These are phyloP conservation scores for Coniferiporia sulphurascens DNA, from an alignment of 1,284 basidiomycete species.

Conservation along the genomic window DNA sequence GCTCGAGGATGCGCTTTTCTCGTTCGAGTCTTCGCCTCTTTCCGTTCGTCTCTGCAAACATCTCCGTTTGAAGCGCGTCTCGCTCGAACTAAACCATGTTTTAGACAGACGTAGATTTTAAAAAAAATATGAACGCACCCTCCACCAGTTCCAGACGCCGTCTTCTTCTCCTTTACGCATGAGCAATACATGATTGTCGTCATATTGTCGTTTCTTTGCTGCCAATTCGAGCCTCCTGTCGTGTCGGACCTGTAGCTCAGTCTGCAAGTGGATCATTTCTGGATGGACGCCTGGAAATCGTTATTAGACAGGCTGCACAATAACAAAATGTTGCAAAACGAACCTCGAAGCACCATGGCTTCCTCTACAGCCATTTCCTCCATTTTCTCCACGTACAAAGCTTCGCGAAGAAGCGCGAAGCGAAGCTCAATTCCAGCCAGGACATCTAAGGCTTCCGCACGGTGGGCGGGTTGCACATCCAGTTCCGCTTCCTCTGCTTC, in stretches of 20 bases:
- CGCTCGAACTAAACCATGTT: constrained; percentile 45
- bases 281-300: constrained; percentile 66
- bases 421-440: constrained; percentile 75
- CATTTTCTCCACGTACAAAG: constrained; percentile 80
- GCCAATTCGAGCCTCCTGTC: constrained; percentile 73
- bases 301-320: neutral
- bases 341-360: constrained; percentile 58
- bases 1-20: constrained; percentile 69
- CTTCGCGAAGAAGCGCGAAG: constrained; percentile 68
- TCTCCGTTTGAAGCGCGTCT: constrained; percentile 72
- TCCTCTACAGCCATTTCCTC: constrained; percentile 75
- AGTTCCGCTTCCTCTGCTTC: constrained; percentile 45
- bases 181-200: constrained; percentile 51
- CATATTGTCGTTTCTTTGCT: constrained; percentile 60
- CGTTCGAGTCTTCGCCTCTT: constrained; percentile 78
- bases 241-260: constrained; percentile 65
- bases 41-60: constrained; percentile 79
- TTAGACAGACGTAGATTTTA: neutral
- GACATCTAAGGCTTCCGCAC: constrained; percentile 74
- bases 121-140: constrained; percentile 37
- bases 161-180: constrained; percentile 57
- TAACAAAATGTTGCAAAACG: constrained; percentile 22
- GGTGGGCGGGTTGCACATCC: constrained; percentile 68
- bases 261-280: constrained; percentile 74
- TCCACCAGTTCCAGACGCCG: constrained; percentile 74